Percentiles rank a stretch among this genome's conserved stretches.
Conservation (phyloP, 768 basidiomycete genomes). For the Kwoniella sp. region DNA sequence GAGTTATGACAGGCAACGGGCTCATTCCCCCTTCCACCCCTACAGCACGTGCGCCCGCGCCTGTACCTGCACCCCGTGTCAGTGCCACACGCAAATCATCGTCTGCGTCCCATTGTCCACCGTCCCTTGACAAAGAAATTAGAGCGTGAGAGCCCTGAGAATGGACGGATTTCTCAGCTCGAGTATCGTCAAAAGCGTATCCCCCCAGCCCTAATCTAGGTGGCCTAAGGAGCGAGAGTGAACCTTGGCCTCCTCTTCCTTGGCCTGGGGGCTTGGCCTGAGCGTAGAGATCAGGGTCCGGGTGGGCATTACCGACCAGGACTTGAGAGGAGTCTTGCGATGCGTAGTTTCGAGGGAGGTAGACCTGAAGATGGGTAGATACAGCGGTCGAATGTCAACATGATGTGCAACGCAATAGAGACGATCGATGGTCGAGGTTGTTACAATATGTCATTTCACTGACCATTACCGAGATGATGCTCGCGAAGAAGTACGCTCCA, state of each 20-base stretch:
- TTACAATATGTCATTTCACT: too few species aligned
- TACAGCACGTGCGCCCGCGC: background rate
- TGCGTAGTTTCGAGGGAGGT: conserved; percentile 32
- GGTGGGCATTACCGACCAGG: conserved; percentile 27
- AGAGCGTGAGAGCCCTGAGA: conserved; percentile 16
- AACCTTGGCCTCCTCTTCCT: too few species aligned
- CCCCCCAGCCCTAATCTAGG: too few species aligned
- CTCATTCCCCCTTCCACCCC: background rate
- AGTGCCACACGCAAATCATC: conserved; percentile 29
- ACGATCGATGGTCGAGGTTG: too few species aligned
- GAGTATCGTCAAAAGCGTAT: too few species aligned
- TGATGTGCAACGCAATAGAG: too few species aligned
- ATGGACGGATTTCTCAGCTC: background rate
- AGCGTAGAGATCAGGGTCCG: too few species aligned
- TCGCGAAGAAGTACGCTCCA: conserved; percentile 28
- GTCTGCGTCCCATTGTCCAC: conserved; percentile 44
- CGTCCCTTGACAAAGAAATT: conserved; percentile 42
- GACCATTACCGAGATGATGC: conserved; percentile 31
- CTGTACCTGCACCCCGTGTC: background rate
- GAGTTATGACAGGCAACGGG: background rate
- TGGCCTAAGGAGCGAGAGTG: too few species aligned
- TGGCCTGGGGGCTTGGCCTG: too few species aligned
- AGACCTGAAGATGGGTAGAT: conserved; percentile 21
- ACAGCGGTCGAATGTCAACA: too few species aligned
- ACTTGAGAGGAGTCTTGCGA: conserved; percentile 18